A percentile compares a stretch with the other conserved stretches of the same genome.
Evolutionary conservation across 139 green algal genomes (phyloP).

Genomic region (Chlamydomonas asymmetrica): DNA sequence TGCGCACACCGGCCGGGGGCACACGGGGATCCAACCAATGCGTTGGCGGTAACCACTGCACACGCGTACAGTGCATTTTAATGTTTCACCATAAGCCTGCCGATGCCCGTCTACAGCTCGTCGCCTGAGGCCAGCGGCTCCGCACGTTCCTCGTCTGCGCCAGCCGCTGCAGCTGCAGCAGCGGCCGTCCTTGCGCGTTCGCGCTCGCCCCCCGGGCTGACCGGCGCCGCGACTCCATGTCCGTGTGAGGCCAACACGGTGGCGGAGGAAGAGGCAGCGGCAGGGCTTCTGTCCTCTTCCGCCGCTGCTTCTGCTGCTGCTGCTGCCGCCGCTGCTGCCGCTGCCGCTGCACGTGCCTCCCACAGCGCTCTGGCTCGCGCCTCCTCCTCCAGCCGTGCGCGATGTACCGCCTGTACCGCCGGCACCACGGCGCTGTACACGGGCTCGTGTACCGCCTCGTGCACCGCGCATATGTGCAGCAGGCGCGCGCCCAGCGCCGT

Average conservation of each 20-base stretch:
- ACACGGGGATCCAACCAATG: too few species aligned
- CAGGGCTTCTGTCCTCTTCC: neutral
- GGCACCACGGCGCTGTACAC: slow-evolving; percentile 23
- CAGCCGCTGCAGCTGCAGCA: neutral
- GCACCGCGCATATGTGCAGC: slow-evolving; percentile 38
- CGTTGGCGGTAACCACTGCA: too few species aligned
- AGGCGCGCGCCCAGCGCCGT: slow-evolving; percentile 48
- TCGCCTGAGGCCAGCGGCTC: slow-evolving; percentile 3
- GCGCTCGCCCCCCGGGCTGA: too few species aligned
- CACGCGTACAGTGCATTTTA: too few species aligned
- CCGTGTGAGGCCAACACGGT: too few species aligned
- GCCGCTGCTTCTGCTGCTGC: neutral
- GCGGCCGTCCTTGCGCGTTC: neutral
- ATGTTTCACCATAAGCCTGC: too few species aligned
- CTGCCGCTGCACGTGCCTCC: neutral
- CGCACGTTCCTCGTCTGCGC: neutral
- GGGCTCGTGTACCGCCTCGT: slow-evolving; percentile 52
- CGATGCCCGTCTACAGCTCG: too few species aligned
- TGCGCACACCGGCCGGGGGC: too few species aligned
- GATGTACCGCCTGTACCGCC: neutral
- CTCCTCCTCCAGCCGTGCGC: neutral
- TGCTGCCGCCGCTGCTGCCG: neutral
- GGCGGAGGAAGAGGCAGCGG: neutral
- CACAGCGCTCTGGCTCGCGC: neutral
- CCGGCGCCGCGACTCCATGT: too few species aligned